Evolutionary conservation across 306 rosid genomes (phyloP).

Genomic region (Fragaria vesca): DNA sequence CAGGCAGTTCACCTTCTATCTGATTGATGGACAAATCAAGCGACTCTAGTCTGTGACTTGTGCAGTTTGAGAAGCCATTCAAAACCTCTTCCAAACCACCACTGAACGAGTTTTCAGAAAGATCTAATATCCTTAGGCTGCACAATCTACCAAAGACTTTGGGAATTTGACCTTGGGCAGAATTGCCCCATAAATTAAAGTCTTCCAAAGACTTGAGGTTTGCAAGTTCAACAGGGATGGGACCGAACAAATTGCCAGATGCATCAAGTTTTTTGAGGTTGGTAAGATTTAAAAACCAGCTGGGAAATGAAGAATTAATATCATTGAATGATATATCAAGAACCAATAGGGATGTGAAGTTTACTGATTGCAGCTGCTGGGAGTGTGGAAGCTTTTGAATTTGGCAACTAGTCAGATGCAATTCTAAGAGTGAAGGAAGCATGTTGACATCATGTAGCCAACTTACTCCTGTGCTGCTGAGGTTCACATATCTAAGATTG

Average conservation of each 20-base stretch:
- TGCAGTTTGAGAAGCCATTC: neutral
- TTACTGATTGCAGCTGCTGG: neutral
- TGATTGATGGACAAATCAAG: neutral
- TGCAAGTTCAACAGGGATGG: neutral
- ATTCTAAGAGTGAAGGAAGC: neutral
- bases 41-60: neutral
- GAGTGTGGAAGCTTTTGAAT: neutral
- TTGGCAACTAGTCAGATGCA: neutral
- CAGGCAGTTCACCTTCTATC: neutral
- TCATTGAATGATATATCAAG: neutral
- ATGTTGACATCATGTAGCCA: constrained; percentile 6
- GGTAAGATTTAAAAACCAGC: neutral
- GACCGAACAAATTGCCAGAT: accelerated
- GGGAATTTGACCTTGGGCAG: neutral
- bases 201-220: constrained; percentile 7
- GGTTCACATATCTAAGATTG: constrained; percentile 4
- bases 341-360: neutral
- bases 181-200: neutral
- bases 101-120: neutral
- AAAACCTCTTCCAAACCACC: neutral
- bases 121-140: neutral
- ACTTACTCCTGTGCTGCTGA: neutral
- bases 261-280: neutral
- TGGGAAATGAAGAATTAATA: constrained; percentile 11
- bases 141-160: neutral